Conservation (phyloP, 2,329 filamentous ascomycete genomes). For the Aspergillus caelatus region DNA sequence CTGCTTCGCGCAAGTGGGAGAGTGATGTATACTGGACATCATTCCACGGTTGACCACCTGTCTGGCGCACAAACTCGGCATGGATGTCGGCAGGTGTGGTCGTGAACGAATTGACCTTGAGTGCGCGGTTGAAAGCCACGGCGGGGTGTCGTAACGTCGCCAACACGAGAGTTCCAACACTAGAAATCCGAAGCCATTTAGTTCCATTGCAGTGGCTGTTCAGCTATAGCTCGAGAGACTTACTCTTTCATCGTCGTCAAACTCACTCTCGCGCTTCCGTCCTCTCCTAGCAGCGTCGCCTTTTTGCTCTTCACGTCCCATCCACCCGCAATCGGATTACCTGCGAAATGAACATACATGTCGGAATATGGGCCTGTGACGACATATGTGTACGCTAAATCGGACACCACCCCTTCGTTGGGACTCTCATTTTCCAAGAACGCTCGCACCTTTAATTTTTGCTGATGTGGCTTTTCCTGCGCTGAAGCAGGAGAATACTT, state of each 20-base stretch:
- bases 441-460: slow-evolving; percentile 69
- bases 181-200: slow-evolving; percentile 28
- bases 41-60: slow-evolving; percentile 57
- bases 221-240: slow-evolving; percentile 32
- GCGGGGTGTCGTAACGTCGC: slow-evolving; percentile 62
- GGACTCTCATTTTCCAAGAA: slow-evolving; percentile 49
- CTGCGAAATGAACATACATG: slow-evolving; percentile 57
- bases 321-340: slow-evolving; percentile 52
- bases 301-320: slow-evolving; percentile 62
- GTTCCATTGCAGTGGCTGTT: neutral
- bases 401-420: slow-evolving; percentile 39
- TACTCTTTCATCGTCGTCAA: slow-evolving; percentile 74
- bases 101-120: slow-evolving; percentile 74
- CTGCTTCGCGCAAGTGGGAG: slow-evolving; percentile 56
- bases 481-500: slow-evolving; percentile 62
- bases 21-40: slow-evolving; percentile 56
- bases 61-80: slow-evolving; percentile 70
- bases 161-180: slow-evolving; percentile 68
- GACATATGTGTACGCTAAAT: slow-evolving; percentile 66
- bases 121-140: slow-evolving; percentile 55
- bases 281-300: slow-evolving; percentile 61
- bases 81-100: slow-evolving; percentile 65
- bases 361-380: slow-evolving; percentile 72
- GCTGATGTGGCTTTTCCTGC: slow-evolving; percentile 68
- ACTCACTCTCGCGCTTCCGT: slow-evolving; percentile 63